Percentiles rank a stretch among this genome's conserved stretches.
phyloP scores from a whole-genome alignment of 164 flowering plant genomes.

The Warburgia ugandensis region DNA sequence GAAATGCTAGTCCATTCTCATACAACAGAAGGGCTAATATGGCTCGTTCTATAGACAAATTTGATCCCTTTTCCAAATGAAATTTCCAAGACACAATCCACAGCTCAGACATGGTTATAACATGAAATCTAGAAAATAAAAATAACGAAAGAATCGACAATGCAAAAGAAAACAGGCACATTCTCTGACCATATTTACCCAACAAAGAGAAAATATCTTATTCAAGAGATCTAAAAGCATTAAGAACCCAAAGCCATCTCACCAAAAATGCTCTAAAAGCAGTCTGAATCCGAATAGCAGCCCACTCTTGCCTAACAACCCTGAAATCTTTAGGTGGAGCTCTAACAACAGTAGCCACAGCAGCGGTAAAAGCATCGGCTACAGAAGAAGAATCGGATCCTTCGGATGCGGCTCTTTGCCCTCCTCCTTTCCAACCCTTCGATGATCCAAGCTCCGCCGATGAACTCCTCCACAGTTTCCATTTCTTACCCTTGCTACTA shows the following conservation, averaged over 20 bases:
- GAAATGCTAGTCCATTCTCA: no score
- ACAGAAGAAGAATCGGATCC: constrained; percentile 36
- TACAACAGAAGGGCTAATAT: no score
- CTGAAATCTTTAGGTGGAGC: constrained; percentile 71
- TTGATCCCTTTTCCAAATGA: no score
- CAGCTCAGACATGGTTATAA: no score
- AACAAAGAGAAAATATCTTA: no score
- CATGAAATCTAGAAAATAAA: no score
- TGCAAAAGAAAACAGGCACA: no score
- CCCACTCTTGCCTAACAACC: constrained; percentile 83
- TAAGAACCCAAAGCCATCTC: constrained; percentile 22
- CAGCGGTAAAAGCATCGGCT: constrained; percentile 42
- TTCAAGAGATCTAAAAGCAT: no score
- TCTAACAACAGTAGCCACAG: constrained; percentile 64
- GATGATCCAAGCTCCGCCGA: constrained; percentile 28
- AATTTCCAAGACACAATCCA: no score
- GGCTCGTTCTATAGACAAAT: no score
- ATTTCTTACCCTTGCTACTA: constrained; percentile 35
- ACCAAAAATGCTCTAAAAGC: constrained; percentile 88
- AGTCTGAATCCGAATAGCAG: constrained; percentile 85
- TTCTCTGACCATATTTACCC: no score
- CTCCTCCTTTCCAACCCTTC: constrained; percentile 26
- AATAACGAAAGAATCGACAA: no score
- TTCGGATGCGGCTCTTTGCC: constrained; percentile 31
- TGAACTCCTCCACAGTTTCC: constrained; percentile 67